Evolutionary conservation across 2,329 filamentous ascomycete species (phyloP), one percentile per base, ranked within the genome.

Genomic region (Colletotrichum simmondsii): DNA sequence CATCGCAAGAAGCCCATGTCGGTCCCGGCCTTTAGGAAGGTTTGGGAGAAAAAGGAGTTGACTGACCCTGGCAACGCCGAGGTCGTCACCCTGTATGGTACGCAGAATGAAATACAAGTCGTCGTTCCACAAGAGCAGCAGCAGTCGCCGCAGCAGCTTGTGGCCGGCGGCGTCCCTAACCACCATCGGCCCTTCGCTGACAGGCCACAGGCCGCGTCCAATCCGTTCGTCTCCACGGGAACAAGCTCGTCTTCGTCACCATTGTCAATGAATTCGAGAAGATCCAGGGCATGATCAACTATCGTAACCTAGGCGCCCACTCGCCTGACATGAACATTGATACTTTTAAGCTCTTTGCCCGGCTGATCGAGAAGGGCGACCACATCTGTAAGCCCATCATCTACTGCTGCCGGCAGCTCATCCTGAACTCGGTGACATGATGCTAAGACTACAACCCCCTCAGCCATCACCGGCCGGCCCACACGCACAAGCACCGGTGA

Each of bases 231-330:
- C 86, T 90, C 60, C 89, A 91, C 67, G 92, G 95, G 76, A 92
- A 90, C 77, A 94, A 93, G 83, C 91, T 99, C 77, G 87, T 95
- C 75, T 99, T 99, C 82, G 82, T 98, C 76, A 93, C 97, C 82
- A 85, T 98, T 62, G 87, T 91, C 76, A 91, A 95, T 80, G 91
- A 94, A 79, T 92, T 92, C 70, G 84, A 91, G 76, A 90, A 88
- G 75, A 82, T 97, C 42, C 97, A 99, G 83, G 88, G 92, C 74
- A 91, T 97, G 85, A 88, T 93, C 81, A 93, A 94, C 82, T 87
- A 92, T 77, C 86, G 87, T 72, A 89, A 78, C 74, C 74, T 83
- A 64, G 74, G 61, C 70, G 74, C 76, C 65, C 77, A 76, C 72
- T 42, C 37, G 37, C 76, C 82, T 60, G 79, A 82, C 32, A 77